Percentiles rank a stretch among this genome's conserved stretches.
These are phyloP conservation scores for Silene vulgaris DNA, from an alignment of 179 eudicot genomes.

Conservation along the genomic window DNA sequence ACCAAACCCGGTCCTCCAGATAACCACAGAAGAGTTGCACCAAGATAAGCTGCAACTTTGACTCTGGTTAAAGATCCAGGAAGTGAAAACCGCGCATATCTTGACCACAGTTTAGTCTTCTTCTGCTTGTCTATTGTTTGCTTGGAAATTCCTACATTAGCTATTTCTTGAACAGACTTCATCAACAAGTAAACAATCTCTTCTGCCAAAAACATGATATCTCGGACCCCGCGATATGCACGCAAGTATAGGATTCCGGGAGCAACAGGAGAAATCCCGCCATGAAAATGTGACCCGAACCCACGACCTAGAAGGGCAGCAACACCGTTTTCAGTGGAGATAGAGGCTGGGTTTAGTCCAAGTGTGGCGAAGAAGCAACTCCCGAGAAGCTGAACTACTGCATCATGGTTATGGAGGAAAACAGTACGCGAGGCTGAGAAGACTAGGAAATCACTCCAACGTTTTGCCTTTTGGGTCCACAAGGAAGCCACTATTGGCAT, in stretches of 20 bases:
- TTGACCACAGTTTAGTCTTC: constrained; percentile 35
- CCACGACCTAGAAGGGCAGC: constrained; percentile 95
- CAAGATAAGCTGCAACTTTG: constrained; percentile 82
- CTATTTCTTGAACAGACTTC: constrained; percentile 71
- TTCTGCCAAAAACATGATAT: constrained; percentile 77
- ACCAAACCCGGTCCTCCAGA: constrained; percentile 81
- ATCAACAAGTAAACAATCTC: constrained; percentile 67
- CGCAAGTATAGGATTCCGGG: constrained; percentile 86
- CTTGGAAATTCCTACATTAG: constrained; percentile 32
- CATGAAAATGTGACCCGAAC: constrained; percentile 63
- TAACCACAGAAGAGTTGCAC: constrained; percentile 76
- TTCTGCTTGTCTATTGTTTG: constrained; percentile 41
- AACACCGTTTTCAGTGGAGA: constrained; percentile 62
- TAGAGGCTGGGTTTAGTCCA: constrained; percentile 43
- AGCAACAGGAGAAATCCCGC: constrained; percentile 89
- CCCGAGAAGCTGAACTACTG: constrained; percentile 80
- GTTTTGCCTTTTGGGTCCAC: constrained; percentile 92
- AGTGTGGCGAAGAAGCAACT: constrained; percentile 78
- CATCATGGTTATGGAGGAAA: constrained; percentile 81
- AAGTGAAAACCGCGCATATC: constrained; percentile 56
- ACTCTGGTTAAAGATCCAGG: constrained; percentile 57
- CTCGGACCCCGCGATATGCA: constrained; percentile 67
- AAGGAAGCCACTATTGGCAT: constrained; percentile 93
- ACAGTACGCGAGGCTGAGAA: constrained; percentile 94
- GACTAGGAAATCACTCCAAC: constrained; percentile 88